A percentile compares a stretch with the other conserved stretches of the same genome.
phyloP scores from a whole-genome alignment of 371 early-diverging fungal genomes.

The Chytridium lagenaria region DNA sequence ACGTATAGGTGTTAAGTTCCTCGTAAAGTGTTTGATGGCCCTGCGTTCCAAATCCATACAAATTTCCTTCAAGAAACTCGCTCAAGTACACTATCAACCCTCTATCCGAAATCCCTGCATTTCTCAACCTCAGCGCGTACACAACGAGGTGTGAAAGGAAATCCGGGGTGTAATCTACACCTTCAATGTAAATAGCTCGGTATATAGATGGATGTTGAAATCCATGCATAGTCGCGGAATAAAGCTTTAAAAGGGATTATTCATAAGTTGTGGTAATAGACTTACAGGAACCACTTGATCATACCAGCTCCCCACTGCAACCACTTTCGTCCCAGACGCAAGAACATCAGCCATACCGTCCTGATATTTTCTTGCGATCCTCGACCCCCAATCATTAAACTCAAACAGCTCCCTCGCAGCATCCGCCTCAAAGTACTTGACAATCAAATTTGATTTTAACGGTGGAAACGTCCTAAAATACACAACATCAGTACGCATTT shows the following conservation, averaged over 20 bases:
- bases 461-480: constrained; percentile 75
- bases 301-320: constrained; percentile 79
- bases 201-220: constrained; percentile 84
- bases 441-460: constrained; percentile 76
- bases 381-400: constrained; percentile 78
- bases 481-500: neutral
- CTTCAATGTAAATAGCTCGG: constrained; percentile 88
- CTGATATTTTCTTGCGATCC: constrained; percentile 68
- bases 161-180: constrained; percentile 71
- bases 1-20: constrained; percentile 82
- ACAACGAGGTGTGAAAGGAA: constrained; percentile 84
- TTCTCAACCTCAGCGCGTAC: constrained; percentile 79
- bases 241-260: constrained; percentile 51
- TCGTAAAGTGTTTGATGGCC: constrained; percentile 94
- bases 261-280: neutral
- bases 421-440: constrained; percentile 88
- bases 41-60: constrained; percentile 76
- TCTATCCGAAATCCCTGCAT: constrained; percentile 82
- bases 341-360: constrained; percentile 72
- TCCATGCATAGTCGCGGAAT: constrained; percentile 87
- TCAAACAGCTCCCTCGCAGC: constrained; percentile 92
- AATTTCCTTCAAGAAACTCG: constrained; percentile 82
- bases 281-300: constrained; percentile 90
- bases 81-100: constrained; percentile 83
- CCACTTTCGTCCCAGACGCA: constrained; percentile 68